Evolutionary conservation across 805 yeast genomes (phyloP).

Genomic region (Metschnikowia cubensis): DNA sequence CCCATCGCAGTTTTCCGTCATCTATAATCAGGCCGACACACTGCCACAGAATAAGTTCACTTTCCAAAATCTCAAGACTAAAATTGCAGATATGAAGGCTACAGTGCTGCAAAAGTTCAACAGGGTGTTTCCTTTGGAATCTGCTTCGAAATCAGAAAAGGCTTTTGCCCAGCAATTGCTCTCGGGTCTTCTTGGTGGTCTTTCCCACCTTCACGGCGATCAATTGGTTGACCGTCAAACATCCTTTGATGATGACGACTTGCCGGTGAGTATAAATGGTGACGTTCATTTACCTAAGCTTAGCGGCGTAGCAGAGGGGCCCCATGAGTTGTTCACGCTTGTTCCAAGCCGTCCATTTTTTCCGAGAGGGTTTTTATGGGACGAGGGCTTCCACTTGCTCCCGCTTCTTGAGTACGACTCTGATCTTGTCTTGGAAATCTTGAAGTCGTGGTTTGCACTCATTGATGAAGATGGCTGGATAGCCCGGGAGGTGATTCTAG

Average conservation of each 20-base stretch:
- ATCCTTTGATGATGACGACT: slow-evolving; percentile 64
- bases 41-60: slow-evolving; percentile 35
- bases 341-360: slow-evolving; percentile 93
- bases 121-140: slow-evolving; percentile 44
- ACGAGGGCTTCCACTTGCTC: slow-evolving; percentile 91
- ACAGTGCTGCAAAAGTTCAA: slow-evolving; percentile 53
- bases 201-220: slow-evolving; percentile 83
- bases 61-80: slow-evolving; percentile 31
- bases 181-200: slow-evolving; percentile 84
- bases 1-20: slow-evolving; percentile 66
- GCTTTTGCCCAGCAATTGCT: slow-evolving; percentile 73
- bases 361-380: slow-evolving; percentile 98
- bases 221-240: slow-evolving; percentile 75
- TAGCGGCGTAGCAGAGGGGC: slow-evolving; percentile 66
- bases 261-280: slow-evolving; percentile 40
- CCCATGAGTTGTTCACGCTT: slow-evolving; percentile 69
- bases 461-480: slow-evolving; percentile 95
- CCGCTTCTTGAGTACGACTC: slow-evolving; percentile 81
- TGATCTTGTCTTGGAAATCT: slow-evolving; percentile 72
- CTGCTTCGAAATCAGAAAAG: slow-evolving; percentile 48
- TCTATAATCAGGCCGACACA: slow-evolving; percentile 49
- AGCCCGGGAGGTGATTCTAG: slow-evolving; percentile 91
- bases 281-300: slow-evolving; percentile 28
- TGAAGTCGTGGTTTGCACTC: slow-evolving; percentile 81
- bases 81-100: slow-evolving; percentile 28